Base-by-base conservation (phyloP, 2,329 filamentous ascomycete genomes). In the Trichothecium roseum region DNA sequence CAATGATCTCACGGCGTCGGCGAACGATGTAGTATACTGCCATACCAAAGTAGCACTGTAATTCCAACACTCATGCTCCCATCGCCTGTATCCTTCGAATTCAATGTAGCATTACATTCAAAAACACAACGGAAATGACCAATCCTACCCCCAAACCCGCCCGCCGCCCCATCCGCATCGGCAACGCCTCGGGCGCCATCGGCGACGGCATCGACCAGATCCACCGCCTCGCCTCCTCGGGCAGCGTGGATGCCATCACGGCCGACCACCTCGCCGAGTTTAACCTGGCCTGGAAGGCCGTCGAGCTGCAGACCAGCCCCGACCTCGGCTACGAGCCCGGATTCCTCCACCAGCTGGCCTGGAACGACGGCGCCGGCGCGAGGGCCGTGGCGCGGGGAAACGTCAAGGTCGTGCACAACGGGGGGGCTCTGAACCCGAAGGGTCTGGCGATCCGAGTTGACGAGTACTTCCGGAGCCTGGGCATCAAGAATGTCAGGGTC, bases 261-360 rank as follows among this genome's bases (percentile, higher is more conserved):
- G 56, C 53, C 17, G 56, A 59, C 39, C 57, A 54, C 38, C 50
- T 59, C 20, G 53, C 55, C 24, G 56, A 59, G 38, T 61, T 62
- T 36, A 74, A 72, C 46, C 69, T 74, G 57, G 63, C 66, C 36
- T 54, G 37, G 52, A 55, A 40, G 46, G 57, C 42, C 40, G 45
- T 48, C 10, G 45, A 48, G 20, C 40, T 44, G 53, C 51, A 43
- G 37, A 45, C 40, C 39, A 46, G 37, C 18, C 48, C 24, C 14
- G 47, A 53, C 20, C 44, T 53, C 3, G 55, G 55, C 12, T 55
- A 54, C 26, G 48, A 47, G 49, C 55, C 36, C 38, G 62, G 41
- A 43, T 66, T 52, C 42, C 47, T 60, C 35, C 44, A 53, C 1
- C 66, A 69, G 3, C 69, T 57, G 18, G 51, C 52, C 4, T 56